phyloP scores from a whole-genome alignment of 106 monocot genomes.

The Dioscorea dumetorum region DNA sequence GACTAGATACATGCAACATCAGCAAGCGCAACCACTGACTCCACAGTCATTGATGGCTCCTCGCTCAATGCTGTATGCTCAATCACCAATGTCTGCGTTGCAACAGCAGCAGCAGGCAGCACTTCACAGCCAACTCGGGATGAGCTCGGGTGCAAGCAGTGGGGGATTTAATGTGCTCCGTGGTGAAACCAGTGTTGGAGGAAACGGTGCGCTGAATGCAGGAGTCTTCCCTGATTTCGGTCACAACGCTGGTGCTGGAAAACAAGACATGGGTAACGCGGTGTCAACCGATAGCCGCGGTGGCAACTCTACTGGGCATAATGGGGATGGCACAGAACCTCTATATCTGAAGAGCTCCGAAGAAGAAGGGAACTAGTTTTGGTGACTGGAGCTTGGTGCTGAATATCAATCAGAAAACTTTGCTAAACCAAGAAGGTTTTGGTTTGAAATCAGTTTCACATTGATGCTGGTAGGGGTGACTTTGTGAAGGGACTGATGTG shows the following conservation, averaged over 20 bases:
- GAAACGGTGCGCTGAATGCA: not conserved
- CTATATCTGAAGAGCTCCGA: conserved; percentile 55
- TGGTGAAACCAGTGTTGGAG: conserved; percentile 46
- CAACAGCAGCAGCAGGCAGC: conserved; percentile 52
- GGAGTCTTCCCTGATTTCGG: conserved; percentile 62
- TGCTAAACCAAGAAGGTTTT: too few species aligned
- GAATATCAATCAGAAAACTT: too few species aligned
- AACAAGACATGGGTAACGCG: conserved; percentile 28
- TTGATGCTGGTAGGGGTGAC: too few species aligned
- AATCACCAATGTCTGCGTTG: conserved; percentile 57
- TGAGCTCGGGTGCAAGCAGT: conserved; percentile 36
- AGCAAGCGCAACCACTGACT: conserved; percentile 53
- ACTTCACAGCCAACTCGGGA: conserved; percentile 48
- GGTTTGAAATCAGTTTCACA: too few species aligned
- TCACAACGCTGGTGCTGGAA: conserved; percentile 20
- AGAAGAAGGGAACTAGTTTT: conserved; percentile 48
- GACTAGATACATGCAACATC: conserved; percentile 57
- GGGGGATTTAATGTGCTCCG: conserved; percentile 72
- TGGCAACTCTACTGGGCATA: conserved; percentile 45
- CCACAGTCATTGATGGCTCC: conserved; percentile 60
- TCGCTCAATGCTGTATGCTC: conserved; percentile 65
- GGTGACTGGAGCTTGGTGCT: too few species aligned
- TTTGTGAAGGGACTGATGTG: too few species aligned
- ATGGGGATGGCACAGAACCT: conserved; percentile 47
- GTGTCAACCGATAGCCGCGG: conserved; percentile 30